These are phyloP conservation scores for Rugosomyces carneus DNA, from an alignment of 1,284 basidiomycete species.

Conservation along the genomic window DNA sequence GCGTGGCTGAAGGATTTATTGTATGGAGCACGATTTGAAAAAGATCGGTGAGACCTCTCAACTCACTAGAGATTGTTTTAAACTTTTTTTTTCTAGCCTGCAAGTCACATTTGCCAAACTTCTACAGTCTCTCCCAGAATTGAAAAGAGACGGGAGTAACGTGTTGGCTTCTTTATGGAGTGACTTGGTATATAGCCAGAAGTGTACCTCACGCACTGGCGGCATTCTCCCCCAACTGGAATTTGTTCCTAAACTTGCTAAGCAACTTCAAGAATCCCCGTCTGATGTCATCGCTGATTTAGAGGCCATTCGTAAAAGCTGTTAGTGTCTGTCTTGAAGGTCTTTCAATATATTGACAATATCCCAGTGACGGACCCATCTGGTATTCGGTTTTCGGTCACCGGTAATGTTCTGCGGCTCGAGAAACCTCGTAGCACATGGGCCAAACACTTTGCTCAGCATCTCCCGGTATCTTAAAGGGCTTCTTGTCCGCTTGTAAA, in stretches of 20 bases:
- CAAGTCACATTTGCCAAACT: slow-evolving; percentile 86
- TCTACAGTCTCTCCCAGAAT: slow-evolving; percentile 86
- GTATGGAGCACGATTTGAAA: slow-evolving; percentile 77
- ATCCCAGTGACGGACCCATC: slow-evolving; percentile 70
- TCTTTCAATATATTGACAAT: background rate
- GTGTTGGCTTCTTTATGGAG: slow-evolving; percentile 74
- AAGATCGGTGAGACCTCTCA: slow-evolving; percentile 58
- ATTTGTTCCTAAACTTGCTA: slow-evolving; percentile 73
- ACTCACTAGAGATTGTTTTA: background rate
- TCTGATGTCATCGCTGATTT: slow-evolving; percentile 68
- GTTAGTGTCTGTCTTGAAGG: slow-evolving; percentile 40
- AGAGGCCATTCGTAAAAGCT: slow-evolving; percentile 60
- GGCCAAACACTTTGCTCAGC: slow-evolving; percentile 60
- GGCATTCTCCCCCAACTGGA: slow-evolving; percentile 74
- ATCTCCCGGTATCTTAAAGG: slow-evolving; percentile 47
- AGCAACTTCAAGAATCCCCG: slow-evolving; percentile 72
- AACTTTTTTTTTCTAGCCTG: slow-evolving; percentile 44
- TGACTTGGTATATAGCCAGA: slow-evolving; percentile 63
- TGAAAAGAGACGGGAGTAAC: slow-evolving; percentile 85
- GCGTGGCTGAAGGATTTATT: slow-evolving; percentile 88
- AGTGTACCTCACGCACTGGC: slow-evolving; percentile 70
- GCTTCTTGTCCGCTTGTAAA: background rate
- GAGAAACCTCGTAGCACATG: slow-evolving; percentile 70
- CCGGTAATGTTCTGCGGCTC: slow-evolving; percentile 77
- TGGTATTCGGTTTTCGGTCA: slow-evolving; percentile 82